Conservation (phyloP, 768 basidiomycete genomes). For the Agrocybe praecox region DNA sequence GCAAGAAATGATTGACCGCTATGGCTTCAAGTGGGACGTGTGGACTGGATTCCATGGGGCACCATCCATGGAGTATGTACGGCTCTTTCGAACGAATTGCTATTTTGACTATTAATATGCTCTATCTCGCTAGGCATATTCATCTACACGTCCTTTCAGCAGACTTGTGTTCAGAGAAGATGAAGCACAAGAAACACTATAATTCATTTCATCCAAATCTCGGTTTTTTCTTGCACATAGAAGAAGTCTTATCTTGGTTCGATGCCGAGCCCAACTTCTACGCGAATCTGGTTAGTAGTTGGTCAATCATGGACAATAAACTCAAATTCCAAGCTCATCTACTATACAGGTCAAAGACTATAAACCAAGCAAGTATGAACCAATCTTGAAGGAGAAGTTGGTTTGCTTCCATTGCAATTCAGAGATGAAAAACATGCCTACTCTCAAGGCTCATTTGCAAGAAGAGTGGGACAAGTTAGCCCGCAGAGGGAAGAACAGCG, state of each 20-base stretch:
- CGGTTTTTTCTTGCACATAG: conserved; percentile 81
- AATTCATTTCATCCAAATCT: conserved; percentile 87
- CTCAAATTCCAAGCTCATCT: background rate
- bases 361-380: conserved; percentile 57
- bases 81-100: no score
- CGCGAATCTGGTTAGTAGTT: conserved; percentile 20
- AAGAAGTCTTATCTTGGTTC: conserved; percentile 83
- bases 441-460: conserved; percentile 74
- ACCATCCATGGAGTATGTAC: conserved; percentile 88
- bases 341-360: conserved; percentile 55
- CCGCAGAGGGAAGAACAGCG: conserved; percentile 40
- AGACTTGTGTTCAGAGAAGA: conserved; percentile 65
- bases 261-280: conserved; percentile 63
- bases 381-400: conserved; percentile 66
- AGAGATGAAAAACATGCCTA: conserved; percentile 70
- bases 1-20: conserved; percentile 77
- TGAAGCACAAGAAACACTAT: conserved; percentile 91
- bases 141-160: conserved; percentile 87
- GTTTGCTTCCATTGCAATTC: conserved; percentile 71
- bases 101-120: no score
- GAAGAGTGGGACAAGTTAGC: conserved; percentile 66
- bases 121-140: conserved; percentile 54
- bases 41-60: conserved; percentile 85
- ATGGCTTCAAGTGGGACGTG: conserved; percentile 76
- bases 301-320: background rate